A percentile compares a stretch with the other conserved stretches of the same genome.
Conservation (phyloP, 768 basidiomycete genomes). For the Rubroboletus pulcherrimus region DNA sequence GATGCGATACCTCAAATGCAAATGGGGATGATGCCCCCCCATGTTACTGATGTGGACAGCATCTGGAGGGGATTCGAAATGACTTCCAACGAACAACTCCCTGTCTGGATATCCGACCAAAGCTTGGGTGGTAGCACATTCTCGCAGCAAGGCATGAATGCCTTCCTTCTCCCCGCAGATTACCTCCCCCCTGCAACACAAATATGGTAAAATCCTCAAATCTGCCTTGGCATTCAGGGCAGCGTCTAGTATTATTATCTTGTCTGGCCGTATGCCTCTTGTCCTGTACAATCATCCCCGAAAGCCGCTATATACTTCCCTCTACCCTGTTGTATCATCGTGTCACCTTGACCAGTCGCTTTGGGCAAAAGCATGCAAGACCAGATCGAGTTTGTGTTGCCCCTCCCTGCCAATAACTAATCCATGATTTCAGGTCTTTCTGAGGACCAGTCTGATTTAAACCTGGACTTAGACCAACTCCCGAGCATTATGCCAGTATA, state of each 20-base stretch:
- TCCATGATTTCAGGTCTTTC: neutral
- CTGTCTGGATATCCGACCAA: slow-evolving; percentile 85
- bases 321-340: slow-evolving; percentile 6
- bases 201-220: slow-evolving; percentile 55
- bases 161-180: slow-evolving; percentile 74
- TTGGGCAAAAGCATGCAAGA: neutral
- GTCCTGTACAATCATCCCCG: slow-evolving; percentile 21
- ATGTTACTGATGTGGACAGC: slow-evolving; percentile 46
- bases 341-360: slow-evolving; percentile 2
- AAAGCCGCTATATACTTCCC: slow-evolving; percentile 17
- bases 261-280: slow-evolving; percentile 19
- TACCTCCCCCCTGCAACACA: slow-evolving; percentile 68
- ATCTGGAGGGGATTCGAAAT: slow-evolving; percentile 77
- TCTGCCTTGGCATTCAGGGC: neutral
- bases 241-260: slow-evolving; percentile 16
- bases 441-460: slow-evolving; percentile 14
- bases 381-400: slow-evolving; percentile 4
- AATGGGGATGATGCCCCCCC: slow-evolving; percentile 26
- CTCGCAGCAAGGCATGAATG: slow-evolving; percentile 80
- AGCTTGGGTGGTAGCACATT: slow-evolving; percentile 73
- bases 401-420: neutral
- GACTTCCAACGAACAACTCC: slow-evolving; percentile 69
- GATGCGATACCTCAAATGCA: slow-evolving; percentile 32
- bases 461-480: slow-evolving; percentile 4
- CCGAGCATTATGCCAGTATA: neutral